phyloP scores from a whole-genome alignment of 306 rosid genomes.

The barrel medic (Medicago truncatula) region MtrunA17r5.0-ANR NC_053045.1:17884501-17885000 shows the following conservation, averaged over 20 bases:
- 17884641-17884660: conserved; percentile 37
- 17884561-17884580: conserved; percentile 74
- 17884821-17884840: conserved; percentile 12
- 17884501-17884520: conserved; percentile 88
- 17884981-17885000: no score
- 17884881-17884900: conserved; percentile 10
- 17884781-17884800: conserved; percentile 26
- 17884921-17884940: no score
- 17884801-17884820: conserved; percentile 18
- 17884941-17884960: no score
- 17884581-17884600: conserved; percentile 63
- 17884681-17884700: conserved; percentile 27
- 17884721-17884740: no score
- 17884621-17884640: conserved; percentile 65
- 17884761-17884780: conserved; percentile 24
- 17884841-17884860: conserved; percentile 21
- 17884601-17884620: conserved; percentile 67
- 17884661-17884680: conserved; percentile 21
- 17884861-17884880: conserved; percentile 14
- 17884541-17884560: conserved; percentile 77
- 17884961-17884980: no score
- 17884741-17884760: no score
- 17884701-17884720: conserved; percentile 7
- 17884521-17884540: conserved; percentile 78
- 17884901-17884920: no score